Base-by-base conservation (phyloP, 225 moss, liverwort and hornwort genomes). In the Pseudoscleropodium purum region DNA sequence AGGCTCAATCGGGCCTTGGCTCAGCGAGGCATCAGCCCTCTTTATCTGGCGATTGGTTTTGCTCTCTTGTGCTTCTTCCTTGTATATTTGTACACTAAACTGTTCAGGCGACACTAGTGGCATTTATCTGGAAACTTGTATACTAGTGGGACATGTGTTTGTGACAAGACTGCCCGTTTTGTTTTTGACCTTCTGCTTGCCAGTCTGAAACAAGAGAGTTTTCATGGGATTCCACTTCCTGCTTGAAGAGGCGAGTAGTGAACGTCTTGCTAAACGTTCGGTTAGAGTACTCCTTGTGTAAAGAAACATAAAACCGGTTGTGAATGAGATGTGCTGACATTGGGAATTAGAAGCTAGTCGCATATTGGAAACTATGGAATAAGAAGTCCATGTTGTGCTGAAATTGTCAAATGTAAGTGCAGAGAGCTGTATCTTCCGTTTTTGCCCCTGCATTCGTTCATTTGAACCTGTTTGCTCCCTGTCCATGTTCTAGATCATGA, bases 1-100 rank as follows among this genome's bases (percentile, higher is more conserved):
- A 94, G 93, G 84, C 93, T 97, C 78, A 97, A 96, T 74, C 93
- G 91, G 86, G 95, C 66, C 52, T 89, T 94, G 88, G 87, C 93
- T 86, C 84, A 89, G 39, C 93, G 87, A 88, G 91, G 92, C 87
- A 90, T 94, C 84, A 92, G 87, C 56, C 92, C 90, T 79, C 69
- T 95, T 59, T 90, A 87, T 63, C 88, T 94, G 31, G 89, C 91
- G 16, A 79, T 94, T 69, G 89, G 86, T 81, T 95, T 95, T 89
- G 90, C 93, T 72, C 87, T 94, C 68, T 61, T 92, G 36, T 95
- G 91, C 90, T 95, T 93, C 79, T 93, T 95, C 84, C 83, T 75
- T 74, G 90, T 94, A 33, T 94, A 93, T 86, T 87, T 89, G 63
- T 95, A 94, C 79, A 91, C 14, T 30, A 94, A 92, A 88, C 82